phyloP scores from a whole-genome alignment of 345 rosid species.

The Barbarea vulgaris region DNA sequence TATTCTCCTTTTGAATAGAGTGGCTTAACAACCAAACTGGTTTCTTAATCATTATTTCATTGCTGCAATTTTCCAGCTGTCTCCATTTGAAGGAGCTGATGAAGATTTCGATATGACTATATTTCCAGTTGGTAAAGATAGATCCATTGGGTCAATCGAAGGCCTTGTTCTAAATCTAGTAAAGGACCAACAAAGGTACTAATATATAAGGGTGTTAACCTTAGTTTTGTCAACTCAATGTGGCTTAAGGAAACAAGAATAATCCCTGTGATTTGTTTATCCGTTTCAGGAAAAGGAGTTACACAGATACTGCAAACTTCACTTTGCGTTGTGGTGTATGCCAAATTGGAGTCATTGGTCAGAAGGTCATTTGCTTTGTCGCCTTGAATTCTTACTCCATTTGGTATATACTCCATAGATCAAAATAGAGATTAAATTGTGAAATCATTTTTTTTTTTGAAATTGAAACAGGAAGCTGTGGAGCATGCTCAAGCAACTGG shows the following conservation, averaged over 20 bases:
- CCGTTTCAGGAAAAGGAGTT: slow-evolving; percentile 73
- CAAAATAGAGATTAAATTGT: slow-evolving; percentile 2
- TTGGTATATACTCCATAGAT: no score
- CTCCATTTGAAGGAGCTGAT: slow-evolving; percentile 80
- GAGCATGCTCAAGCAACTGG: slow-evolving; percentile 96
- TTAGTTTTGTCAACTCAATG: not conserved
- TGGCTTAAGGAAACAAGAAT: slow-evolving; percentile 9
- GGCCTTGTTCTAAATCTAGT: slow-evolving; percentile 62
- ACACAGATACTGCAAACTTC: slow-evolving; percentile 80
- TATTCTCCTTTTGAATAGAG: not conserved
- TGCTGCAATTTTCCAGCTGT: slow-evolving; percentile 49
- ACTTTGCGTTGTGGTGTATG: slow-evolving; percentile 93
- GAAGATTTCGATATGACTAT: slow-evolving; percentile 95
- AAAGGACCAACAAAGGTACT: slow-evolving; percentile 77
- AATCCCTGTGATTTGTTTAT: slow-evolving; percentile 10
- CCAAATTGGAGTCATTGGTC: slow-evolving; percentile 87
- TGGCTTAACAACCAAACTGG: not conserved
- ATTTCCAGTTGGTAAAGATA: slow-evolving; percentile 58
- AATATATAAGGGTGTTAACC: not conserved
- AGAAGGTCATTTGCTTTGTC: slow-evolving; percentile 57
- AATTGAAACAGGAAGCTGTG: slow-evolving; percentile 68
- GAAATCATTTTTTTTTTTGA: not conserved
- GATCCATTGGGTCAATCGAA: slow-evolving; percentile 66
- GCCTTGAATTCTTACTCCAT: not conserved
- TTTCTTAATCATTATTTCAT: not conserved